These are phyloP conservation scores for Fonsecaea nubica DNA, from an alignment of 2,329 filamentous ascomycete species.

Conservation along the genomic window DNA sequence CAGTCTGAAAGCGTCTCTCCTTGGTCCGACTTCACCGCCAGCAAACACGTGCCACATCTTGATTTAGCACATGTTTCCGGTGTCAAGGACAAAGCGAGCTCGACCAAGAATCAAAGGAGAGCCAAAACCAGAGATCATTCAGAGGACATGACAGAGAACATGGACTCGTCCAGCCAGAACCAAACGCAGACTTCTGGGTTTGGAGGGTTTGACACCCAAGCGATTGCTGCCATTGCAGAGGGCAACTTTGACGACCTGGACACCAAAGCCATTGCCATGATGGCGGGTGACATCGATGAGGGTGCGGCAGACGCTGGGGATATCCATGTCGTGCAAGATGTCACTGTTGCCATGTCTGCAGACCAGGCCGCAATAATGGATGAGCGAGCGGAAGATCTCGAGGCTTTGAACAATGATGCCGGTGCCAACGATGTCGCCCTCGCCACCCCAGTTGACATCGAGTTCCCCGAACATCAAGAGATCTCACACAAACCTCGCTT, in stretches of 20 bases:
- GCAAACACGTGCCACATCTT: constrained; percentile 67
- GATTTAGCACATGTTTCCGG: not conserved
- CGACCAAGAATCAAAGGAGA: constrained; percentile 45
- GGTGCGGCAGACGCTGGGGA: constrained; percentile 37
- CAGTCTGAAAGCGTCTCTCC: constrained; percentile 56
- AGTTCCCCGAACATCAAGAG: constrained; percentile 42
- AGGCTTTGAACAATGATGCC: constrained; percentile 35
- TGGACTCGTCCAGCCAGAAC: constrained; percentile 42
- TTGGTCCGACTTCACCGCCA: constrained; percentile 86
- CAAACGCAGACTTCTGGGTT: constrained; percentile 40
- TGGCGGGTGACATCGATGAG: constrained; percentile 38
- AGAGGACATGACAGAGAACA: constrained; percentile 33
- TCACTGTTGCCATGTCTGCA: not conserved
- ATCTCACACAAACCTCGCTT: constrained; percentile 66
- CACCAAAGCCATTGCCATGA: constrained; percentile 39
- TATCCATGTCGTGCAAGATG: constrained; percentile 33
- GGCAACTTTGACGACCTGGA: constrained; percentile 40
- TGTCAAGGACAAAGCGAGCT: constrained; percentile 26
- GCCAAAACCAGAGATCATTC: constrained; percentile 29
- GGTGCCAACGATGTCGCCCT: constrained; percentile 36
- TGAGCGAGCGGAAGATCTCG: constrained; percentile 29
- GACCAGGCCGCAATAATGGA: constrained; percentile 24
- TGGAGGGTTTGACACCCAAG: constrained; percentile 38
- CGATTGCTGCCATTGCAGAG: constrained; percentile 39
- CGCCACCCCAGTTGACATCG: constrained; percentile 45